These are phyloP conservation scores for Proliferodiscus dingleyae DNA, from an alignment of 2,329 filamentous ascomycete species.

Conservation along the genomic window DNA sequence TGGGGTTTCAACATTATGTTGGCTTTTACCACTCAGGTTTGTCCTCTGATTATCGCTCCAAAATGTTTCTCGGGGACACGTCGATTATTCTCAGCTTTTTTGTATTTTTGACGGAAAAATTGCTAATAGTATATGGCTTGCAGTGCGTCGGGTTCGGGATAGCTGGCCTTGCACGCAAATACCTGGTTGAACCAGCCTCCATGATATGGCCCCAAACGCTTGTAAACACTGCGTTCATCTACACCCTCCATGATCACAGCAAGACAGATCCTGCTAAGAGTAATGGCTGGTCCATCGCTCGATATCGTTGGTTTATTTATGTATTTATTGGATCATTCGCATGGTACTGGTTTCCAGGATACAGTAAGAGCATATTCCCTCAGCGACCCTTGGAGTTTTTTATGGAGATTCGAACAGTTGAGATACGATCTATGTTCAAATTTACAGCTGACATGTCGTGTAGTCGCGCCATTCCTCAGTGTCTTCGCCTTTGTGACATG, in stretches of 20 bases:
- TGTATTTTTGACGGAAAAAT: too few species aligned
- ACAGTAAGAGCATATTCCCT: too few species aligned
- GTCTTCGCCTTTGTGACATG: constrained; percentile 70
- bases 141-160: constrained; percentile 59
- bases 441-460: constrained; percentile 35
- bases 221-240: constrained; percentile 43
- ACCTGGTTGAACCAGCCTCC: constrained; percentile 53
- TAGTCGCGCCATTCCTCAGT: constrained; percentile 42
- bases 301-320: constrained; percentile 42
- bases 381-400: too few species aligned
- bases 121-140: too few species aligned
- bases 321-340: constrained; percentile 38
- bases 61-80: too few species aligned
- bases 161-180: constrained; percentile 54
- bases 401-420: too few species aligned
- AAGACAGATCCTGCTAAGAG: constrained; percentile 45
- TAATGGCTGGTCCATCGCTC: constrained; percentile 46
- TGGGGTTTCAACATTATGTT: constrained; percentile 57
- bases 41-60: too few species aligned
- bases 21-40: constrained; percentile 56
- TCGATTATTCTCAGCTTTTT: too few species aligned
- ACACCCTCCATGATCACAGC: constrained; percentile 50
- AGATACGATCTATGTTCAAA: too few species aligned
- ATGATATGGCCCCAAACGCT: constrained; percentile 62
- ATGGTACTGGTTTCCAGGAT: constrained; percentile 48